Evolutionary conservation across 768 basidiomycete genomes (phyloP), one percentile per base, ranked within the genome.

Genomic region (Lentinula detonsa): DNA sequence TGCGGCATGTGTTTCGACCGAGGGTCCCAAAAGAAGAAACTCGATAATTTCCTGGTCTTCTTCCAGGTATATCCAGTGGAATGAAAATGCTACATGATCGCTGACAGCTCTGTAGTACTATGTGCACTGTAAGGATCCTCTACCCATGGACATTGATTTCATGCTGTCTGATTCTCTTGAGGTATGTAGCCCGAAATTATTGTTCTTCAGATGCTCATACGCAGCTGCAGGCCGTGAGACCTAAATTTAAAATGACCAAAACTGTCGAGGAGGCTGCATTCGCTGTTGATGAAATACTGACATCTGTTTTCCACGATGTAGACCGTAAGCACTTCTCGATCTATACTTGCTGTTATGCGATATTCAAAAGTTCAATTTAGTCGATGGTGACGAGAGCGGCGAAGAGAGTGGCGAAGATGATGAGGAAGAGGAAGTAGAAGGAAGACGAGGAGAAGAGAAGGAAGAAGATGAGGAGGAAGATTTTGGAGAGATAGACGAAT

Each of bases 111-210:
- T 33, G 33, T 62, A 88, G 85, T 88, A 95, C 61, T 99, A 98
- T 71, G 79, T 91, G 15, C 79, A 88, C n/a, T 92, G 91, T 77
- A 99, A 99, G 74, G 82, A 87, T 49, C 78, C 85, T 23, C 72
- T 95, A n/a, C 89, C 97, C 0, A 95, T 98, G 95, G 97, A 99
- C 64, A 90, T 97, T 10, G 95, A 97, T 57, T 99, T 98, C 74
- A 96, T 98, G 93, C 72, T 97, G 6, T 85, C 86, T 0, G 97
- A 99, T 72, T 97, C 96, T 1, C 73, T 99, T 8, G 95, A 98
- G 76, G 93, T 93, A 64, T 65, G 75, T 62, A 28, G n/a, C 2
- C 57, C 49, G 31, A 56, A 51, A 2, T 3, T 52, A 21, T 43
- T 46, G 46, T 9, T 39, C n/a, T 51, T 7, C 52, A 3, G 33